phyloP scores from a whole-genome alignment of 768 basidiomycete genomes.

The Neoboletus brunneissimus region DNA sequence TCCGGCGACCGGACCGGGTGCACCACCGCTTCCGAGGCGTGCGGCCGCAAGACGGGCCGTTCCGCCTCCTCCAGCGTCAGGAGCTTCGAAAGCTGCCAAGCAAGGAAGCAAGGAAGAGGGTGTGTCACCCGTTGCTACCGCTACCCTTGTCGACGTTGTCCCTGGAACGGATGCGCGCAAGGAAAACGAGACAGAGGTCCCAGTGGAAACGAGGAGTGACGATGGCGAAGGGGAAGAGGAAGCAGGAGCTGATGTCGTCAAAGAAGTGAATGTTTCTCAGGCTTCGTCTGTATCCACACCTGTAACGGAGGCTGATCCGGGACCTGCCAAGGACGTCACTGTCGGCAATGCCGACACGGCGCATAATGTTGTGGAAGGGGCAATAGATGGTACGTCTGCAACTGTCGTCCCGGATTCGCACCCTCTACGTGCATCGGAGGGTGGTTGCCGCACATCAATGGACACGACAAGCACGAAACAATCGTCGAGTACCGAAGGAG shows the following conservation, averaged over 20 bases:
- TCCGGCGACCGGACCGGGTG: conserved; percentile 9
- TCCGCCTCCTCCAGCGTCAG: conserved; percentile 24
- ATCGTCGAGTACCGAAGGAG: conserved; percentile 26
- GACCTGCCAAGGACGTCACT: background rate
- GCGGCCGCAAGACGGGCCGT: conserved; percentile 51
- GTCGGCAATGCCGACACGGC: background rate
- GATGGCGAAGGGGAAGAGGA: background rate
- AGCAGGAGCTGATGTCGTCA: background rate
- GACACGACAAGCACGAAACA: conserved; percentile 26
- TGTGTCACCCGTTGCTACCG: background rate
- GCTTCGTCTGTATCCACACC: background rate
- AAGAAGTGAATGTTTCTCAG: background rate
- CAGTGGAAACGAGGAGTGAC: conserved; percentile 1
- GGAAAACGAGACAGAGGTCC: background rate
- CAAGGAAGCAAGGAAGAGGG: conserved; percentile 7
- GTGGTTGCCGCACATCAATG: conserved; percentile 12
- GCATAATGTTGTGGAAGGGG: background rate
- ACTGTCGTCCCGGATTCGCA: background rate
- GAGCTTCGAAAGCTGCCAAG: background rate
- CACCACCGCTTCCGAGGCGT: conserved; percentile 64
- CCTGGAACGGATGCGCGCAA: background rate
- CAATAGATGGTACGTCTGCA: background rate
- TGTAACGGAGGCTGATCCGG: background rate
- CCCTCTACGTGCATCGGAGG: background rate
- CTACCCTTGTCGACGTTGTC: background rate